These are phyloP conservation scores for Linum usitatissimum DNA, from an alignment of 345 rosid species.

Conservation along the genomic window DNA sequence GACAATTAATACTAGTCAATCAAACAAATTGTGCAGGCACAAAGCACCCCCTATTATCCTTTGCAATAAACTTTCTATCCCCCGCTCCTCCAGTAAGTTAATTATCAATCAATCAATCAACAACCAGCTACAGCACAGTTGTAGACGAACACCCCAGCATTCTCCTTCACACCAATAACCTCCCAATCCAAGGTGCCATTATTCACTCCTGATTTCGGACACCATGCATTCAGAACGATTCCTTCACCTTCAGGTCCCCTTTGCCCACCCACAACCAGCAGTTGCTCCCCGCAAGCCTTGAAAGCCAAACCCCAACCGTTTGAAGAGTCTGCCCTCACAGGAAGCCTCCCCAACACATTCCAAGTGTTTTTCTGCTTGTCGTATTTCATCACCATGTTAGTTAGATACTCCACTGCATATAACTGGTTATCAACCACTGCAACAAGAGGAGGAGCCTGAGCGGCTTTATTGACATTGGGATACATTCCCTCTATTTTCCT, in stretches of 20 bases:
- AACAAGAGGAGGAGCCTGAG: constrained; percentile 82
- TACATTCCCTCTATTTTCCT: constrained; percentile 62
- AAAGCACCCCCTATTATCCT: not conserved
- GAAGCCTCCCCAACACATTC: constrained; percentile 71
- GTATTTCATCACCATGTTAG: constrained; percentile 73
- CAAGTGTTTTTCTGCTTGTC: constrained; percentile 50
- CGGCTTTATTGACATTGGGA: constrained; percentile 61
- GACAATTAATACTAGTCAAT: not conserved
- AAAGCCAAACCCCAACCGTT: constrained; percentile 87
- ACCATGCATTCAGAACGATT: constrained; percentile 65
- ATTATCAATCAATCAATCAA: constrained; percentile 14
- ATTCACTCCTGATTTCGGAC: constrained; percentile 46
- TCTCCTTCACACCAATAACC: constrained; percentile 63
- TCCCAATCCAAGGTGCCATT: constrained; percentile 67
- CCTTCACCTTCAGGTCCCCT: constrained; percentile 55
- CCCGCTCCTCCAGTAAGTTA: not conserved
- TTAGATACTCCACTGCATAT: constrained; percentile 53
- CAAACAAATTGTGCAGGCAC: not conserved
- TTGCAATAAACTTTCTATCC: not conserved
- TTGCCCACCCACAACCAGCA: constrained; percentile 69
- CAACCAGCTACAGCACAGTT: constrained; percentile 85
- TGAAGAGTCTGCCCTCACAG: constrained; percentile 60
- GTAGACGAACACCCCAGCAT: constrained; percentile 68
- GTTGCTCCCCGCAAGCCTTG: constrained; percentile 58
- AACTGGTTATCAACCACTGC: constrained; percentile 66